Evolutionary conservation across 164 flowering plant genomes (phyloP).

Genomic region (Euptelea pleiosperma): DNA sequence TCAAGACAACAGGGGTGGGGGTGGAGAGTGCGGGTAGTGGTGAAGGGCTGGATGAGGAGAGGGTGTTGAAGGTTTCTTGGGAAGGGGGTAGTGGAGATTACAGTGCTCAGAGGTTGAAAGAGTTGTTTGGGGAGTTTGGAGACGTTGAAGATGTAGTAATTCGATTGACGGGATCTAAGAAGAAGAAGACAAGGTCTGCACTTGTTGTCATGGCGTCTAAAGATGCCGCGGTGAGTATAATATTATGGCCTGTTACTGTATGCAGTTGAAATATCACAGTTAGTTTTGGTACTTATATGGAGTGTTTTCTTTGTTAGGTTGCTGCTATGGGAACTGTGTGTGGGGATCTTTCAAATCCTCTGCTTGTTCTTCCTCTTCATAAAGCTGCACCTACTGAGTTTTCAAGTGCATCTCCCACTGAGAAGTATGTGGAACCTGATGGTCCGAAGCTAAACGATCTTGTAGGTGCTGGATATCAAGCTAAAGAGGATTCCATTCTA

Average conservation of each 20-base stretch:
- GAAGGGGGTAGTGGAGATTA: conserved; percentile 54
- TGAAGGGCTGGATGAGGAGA: conserved; percentile 48
- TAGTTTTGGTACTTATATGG: neutral
- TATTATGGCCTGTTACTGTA: neutral
- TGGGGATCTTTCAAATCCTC: conserved; percentile 67
- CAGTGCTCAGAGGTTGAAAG: conserved; percentile 44
- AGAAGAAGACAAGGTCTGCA: conserved; percentile 48
- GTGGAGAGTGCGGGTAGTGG: conserved; percentile 17
- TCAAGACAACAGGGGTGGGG: conserved; percentile 7
- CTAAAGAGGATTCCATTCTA: conserved; percentile 65
- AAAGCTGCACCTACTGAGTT: conserved; percentile 28
- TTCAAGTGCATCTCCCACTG: conserved; percentile 18
- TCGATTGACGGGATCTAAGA: conserved; percentile 41
- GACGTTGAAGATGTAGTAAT: conserved; percentile 80
- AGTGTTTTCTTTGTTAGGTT: conserved; percentile 33
- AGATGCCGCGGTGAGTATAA: conserved; percentile 65
- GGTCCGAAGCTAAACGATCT: conserved; percentile 28
- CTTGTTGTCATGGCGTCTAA: conserved; percentile 74
- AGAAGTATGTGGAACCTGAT: conserved; percentile 31
- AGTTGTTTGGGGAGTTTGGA: conserved; percentile 69
- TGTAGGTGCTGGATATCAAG: conserved; percentile 65
- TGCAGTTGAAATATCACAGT: too few species aligned
- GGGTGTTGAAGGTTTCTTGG: conserved; percentile 78
- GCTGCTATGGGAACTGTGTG: conserved; percentile 50
- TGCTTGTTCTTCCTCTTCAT: conserved; percentile 64